Evolutionary conservation across 495 filamentous ascomycete species (phyloP), one percentile per base, ranked within the genome.

Genomic region (Penicillium roqueforti): DNA sequence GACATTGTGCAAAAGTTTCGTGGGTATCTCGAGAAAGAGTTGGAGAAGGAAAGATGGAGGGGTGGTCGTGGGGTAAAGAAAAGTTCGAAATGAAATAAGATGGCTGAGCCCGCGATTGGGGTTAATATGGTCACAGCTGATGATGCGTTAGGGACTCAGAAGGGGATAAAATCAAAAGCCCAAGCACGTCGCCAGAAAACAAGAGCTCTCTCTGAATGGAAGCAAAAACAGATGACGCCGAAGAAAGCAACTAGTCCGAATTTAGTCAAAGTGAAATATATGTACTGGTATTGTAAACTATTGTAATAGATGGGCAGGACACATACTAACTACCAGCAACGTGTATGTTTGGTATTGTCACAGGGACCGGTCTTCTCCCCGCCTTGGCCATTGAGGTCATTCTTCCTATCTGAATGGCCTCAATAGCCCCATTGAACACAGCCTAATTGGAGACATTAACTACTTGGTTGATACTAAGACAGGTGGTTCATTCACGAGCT

Each of bases 281-380:
- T 49, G 53, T 47, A 53, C 25, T 38, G 3, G 52, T 59, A 56
- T 29, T 40, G 51, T 55, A 44, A 25, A 1, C 49, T 59, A 56
- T 29, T 40, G 51, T 55, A 44, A 25, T 23, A 11, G 0, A 3
- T n/a, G 18, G 18, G 7, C 25, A 5, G 1, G 4, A n/a, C 4
- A 14, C 19, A 23, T 42, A 55, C 1, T 9, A 6, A 28, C 3
- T 13, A 14, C 20, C 6, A n/a, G 55, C 54, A 63, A 62, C 54
- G 54, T 63, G 55, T 4, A 28, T 40, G 66, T 71, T 56, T 42
- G 29, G 70, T 74, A 72, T 54, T 62, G 70, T 74, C 59, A 74
- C 61, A 58, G 55, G 57, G 40, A 57, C 59, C 59, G 40, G 47
- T 25, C 53, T 47, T 48, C 65, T 69, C 71, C 71, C 71, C 69